Conservation (phyloP, 2,329 filamentous ascomycete genomes). For the Ophiostoma quercus region DNA sequence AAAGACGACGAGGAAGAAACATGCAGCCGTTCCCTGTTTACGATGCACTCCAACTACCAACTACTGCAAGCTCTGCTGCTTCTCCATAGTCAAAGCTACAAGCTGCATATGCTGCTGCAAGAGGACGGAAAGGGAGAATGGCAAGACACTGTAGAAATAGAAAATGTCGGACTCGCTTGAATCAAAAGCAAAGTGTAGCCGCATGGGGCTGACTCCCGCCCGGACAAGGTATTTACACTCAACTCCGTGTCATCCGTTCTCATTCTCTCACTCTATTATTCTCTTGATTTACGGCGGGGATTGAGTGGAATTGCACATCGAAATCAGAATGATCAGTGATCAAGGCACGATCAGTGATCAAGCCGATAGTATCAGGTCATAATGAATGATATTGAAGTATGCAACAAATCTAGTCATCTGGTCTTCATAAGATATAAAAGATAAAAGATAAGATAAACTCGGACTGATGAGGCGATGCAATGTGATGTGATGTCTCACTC, state of each 20-base stretch:
- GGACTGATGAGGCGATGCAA: background rate
- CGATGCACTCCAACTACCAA: too few species aligned
- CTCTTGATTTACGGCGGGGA: too few species aligned
- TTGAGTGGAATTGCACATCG: background rate
- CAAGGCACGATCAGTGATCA: background rate
- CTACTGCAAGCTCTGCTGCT: background rate
- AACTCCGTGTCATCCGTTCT: background rate
- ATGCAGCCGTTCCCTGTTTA: background rate
- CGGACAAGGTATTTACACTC: background rate
- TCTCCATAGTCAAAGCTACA: constrained; percentile 8
- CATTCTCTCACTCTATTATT: too few species aligned
- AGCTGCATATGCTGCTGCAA: constrained; percentile 4
- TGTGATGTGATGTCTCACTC: background rate
- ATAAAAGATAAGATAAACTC: background rate
- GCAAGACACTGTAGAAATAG: background rate
- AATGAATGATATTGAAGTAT: background rate
- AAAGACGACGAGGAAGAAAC: background rate
- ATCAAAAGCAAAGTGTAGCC: too few species aligned
- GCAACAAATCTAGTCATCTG: background rate
- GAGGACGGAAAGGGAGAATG: background rate
- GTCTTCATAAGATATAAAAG: background rate
- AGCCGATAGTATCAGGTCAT: background rate
- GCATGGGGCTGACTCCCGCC: background rate
- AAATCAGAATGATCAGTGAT: background rate
- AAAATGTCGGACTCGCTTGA: background rate